Conservation (phyloP, 805 yeast genomes). For the Wickerhamiella dianesei region DNA sequence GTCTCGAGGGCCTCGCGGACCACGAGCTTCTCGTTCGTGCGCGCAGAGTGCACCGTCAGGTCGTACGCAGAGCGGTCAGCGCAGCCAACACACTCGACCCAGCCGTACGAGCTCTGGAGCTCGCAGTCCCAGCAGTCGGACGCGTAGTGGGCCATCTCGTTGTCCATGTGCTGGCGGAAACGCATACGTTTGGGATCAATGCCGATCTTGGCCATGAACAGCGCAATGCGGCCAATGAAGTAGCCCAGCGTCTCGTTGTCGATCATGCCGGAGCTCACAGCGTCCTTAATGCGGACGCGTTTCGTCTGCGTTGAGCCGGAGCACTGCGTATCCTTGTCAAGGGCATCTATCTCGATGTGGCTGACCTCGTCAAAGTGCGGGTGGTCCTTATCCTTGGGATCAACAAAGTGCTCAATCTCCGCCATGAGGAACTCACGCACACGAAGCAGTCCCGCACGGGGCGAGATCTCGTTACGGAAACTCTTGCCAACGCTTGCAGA, state of each 20-base stretch:
- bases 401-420: constrained; percentile 97
- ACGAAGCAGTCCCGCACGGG: constrained; percentile 92
- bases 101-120: constrained; percentile 87
- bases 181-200: constrained; percentile 71
- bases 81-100: constrained; percentile 99
- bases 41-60: constrained; percentile 85
- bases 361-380: constrained; percentile 63
- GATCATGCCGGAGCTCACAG: constrained; percentile 74
- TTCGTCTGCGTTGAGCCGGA: constrained; percentile 61
- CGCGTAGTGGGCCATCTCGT: constrained; percentile 99
- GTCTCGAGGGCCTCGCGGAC: constrained; percentile 82
- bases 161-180: constrained; percentile 96
- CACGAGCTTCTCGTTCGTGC: constrained; percentile 86
- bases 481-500: constrained; percentile 98
- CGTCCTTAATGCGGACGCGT: constrained; percentile 70
- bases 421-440: constrained; percentile 99
- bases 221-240: constrained; percentile 85
- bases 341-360: constrained; percentile 58
- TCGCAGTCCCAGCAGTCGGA: constrained; percentile 99
- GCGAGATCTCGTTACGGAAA: constrained; percentile 96
- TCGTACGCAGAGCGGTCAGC: constrained; percentile 99
- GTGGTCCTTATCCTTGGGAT: constrained; percentile 78
- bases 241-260: constrained; percentile 96
- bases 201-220: constrained; percentile 78
- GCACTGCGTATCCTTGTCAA: constrained; percentile 80